Evolutionary conservation across 805 yeast genomes (phyloP).

Genomic region (Dipodascus albidus): DNA sequence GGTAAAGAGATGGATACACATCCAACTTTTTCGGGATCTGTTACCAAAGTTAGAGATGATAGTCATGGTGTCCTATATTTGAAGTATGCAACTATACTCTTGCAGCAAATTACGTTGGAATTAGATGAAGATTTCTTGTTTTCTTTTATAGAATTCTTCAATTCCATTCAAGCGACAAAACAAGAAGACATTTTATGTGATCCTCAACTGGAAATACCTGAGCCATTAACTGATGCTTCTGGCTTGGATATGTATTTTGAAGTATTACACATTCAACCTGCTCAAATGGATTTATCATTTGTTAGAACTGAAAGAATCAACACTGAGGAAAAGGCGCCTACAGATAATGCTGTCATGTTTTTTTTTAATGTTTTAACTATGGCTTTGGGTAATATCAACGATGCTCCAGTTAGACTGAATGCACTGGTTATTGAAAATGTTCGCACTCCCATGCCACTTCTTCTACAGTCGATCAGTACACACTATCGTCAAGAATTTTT

Average conservation of each 20-base stretch:
- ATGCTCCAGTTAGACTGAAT: conserved; percentile 86
- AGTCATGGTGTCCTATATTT: conserved; percentile 82
- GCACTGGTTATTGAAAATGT: conserved; percentile 82
- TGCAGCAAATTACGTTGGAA: conserved; percentile 88
- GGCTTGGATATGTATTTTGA: conserved; percentile 83
- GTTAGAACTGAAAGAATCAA: conserved; percentile 74
- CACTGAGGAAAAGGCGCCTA: conserved; percentile 45
- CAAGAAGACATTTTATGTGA: conserved; percentile 43
- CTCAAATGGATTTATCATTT: conserved; percentile 79
- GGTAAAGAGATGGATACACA: conserved; percentile 75
- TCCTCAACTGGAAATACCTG: conserved; percentile 53
- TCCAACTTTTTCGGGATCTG: conserved; percentile 80
- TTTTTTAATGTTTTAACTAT: conserved; percentile 78
- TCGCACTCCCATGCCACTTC: conserved; percentile 69
- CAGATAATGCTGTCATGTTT: conserved; percentile 60
- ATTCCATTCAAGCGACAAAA: conserved; percentile 56
- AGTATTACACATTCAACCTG: conserved; percentile 83
- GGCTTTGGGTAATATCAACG: conserved; percentile 96
- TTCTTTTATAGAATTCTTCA: conserved; percentile 68
- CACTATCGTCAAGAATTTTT: conserved; percentile 90
- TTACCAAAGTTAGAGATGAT: conserved; percentile 77
- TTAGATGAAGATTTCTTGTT: conserved; percentile 87
- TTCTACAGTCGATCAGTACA: conserved; percentile 57
- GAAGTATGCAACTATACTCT: conserved; percentile 78
- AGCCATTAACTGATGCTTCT: conserved; percentile 43